A percentile compares a stretch with the other conserved stretches of the same genome.
Conservation (phyloP, 2,329 filamentous ascomycete genomes). For the Colletotrichum sp. region DNA sequence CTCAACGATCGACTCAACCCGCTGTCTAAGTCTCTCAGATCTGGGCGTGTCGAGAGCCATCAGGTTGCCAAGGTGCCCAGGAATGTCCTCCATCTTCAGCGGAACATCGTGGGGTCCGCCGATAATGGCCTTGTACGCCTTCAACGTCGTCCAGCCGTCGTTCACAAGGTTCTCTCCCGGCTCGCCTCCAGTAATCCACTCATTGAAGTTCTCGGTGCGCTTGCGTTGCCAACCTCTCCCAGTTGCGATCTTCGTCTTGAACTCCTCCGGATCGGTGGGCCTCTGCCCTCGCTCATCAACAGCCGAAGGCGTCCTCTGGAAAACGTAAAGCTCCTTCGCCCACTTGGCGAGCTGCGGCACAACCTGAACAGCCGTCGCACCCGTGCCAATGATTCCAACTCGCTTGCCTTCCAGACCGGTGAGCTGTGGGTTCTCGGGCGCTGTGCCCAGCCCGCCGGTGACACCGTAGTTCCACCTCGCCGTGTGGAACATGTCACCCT, state of each 20-base stretch:
- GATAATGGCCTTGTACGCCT: constrained; percentile 41
- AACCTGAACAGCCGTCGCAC: constrained; percentile 52
- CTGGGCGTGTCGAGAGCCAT: constrained; percentile 45
- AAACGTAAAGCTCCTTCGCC: constrained; percentile 57
- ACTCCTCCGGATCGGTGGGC: constrained; percentile 46
- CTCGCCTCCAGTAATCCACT: constrained; percentile 35
- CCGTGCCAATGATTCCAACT: constrained; percentile 56
- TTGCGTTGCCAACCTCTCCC: constrained; percentile 54
- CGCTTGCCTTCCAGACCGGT: constrained; percentile 50
- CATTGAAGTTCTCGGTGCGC: constrained; percentile 50
- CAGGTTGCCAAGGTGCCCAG: constrained; percentile 39
- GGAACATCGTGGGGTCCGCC: constrained; percentile 29
- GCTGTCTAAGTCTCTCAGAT: constrained; percentile 48
- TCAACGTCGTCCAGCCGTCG: constrained; percentile 53
- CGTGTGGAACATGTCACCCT: constrained; percentile 50
- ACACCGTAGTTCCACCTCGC: constrained; percentile 49
- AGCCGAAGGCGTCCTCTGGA: constrained; percentile 59
- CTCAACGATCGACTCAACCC: constrained; percentile 56
- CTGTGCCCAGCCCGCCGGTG: constrained; percentile 41
- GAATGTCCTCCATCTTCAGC: constrained; percentile 21
- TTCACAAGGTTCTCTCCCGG: constrained; percentile 46
- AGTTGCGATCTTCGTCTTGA: constrained; percentile 35
- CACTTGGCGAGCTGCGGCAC: constrained; percentile 50
- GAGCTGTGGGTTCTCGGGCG: constrained; percentile 39
- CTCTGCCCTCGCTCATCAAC: constrained; percentile 43